A percentile compares a stretch with the other conserved stretches of the same genome.
phyloP scores from a whole-genome alignment of 2,329 filamentous ascomycete genomes.

The Dactylellina drechsleri region DNA sequence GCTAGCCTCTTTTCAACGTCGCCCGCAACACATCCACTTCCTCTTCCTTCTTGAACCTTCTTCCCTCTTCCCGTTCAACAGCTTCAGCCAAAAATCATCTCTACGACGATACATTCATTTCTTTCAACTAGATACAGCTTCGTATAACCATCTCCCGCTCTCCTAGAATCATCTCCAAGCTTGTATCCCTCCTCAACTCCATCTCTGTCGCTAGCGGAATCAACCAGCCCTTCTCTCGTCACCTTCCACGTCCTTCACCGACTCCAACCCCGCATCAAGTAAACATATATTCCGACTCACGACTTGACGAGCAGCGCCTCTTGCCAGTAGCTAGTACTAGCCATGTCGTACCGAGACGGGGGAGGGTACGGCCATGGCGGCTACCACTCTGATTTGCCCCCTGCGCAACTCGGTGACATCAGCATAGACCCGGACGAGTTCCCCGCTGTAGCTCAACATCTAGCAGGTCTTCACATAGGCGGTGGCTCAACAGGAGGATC shows the following conservation, averaged over 20 bases:
- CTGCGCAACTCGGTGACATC: constrained; percentile 44
- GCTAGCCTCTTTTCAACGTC: constrained; percentile 14
- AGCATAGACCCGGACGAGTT: constrained; percentile 48
- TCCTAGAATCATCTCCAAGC: constrained; percentile 9
- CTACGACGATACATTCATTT: neutral
- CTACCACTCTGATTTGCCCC: constrained; percentile 50
- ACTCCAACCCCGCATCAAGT: constrained; percentile 24
- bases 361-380: constrained; percentile 49
- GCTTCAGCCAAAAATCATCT: constrained; percentile 6
- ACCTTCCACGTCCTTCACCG: constrained; percentile 5
- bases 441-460: constrained; percentile 44
- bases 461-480: constrained; percentile 31
- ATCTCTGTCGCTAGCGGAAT: neutral
- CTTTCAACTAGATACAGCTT: constrained; percentile 3
- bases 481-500: constrained; percentile 31
- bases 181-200: neutral
- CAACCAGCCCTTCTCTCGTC: neutral
- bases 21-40: constrained; percentile 37
- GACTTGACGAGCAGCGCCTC: constrained; percentile 12
- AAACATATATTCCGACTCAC: constrained; percentile 7
- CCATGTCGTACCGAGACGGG: constrained; percentile 54
- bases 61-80: neutral
- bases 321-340: constrained; percentile 11
- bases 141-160: neutral
- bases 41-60: constrained; percentile 36